Evolutionary conservation across 2,329 filamentous ascomycete species (phyloP), one percentile per base, ranked within the genome.

Genomic region (Aquanectria penicillioides): DNA sequence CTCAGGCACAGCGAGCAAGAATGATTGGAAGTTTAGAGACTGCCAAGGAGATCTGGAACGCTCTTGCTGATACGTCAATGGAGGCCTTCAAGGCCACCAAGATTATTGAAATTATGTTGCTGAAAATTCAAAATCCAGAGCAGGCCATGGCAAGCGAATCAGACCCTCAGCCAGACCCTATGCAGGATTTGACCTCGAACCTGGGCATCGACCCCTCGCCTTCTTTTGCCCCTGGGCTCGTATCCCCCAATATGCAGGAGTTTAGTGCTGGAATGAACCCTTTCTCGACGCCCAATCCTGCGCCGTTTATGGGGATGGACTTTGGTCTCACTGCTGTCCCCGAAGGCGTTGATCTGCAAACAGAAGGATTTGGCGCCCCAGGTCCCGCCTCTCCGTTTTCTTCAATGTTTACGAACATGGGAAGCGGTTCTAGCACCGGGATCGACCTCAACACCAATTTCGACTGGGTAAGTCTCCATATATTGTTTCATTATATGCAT

Each of bases 1-100:
- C 81, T 4, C 75, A 78, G 1, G 80, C 83, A 50, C 84, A 89
- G 72, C 85, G 90, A 9, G 81, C 86, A 25, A 90, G 91, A 65
- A 96, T 97, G 91, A 82, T 95, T 25, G 77, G 81, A 18, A 86
- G 88, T 1, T 83, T 98, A 3, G 89, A 94, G 70, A 84, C 83
- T 15, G 91, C 91, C 8, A 85, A 86, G 40, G 81, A 84, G 15
- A 95, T 98, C 54, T 98, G 94, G 93, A 88, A 90, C 44, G 87
- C 86, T 9, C 81, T 93, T 10, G 86, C 88, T 3, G 89, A 95
- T 52, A 83, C 88, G 20, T 95, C 91, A 1, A 90, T 97, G 78
- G 94, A 98, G 66, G 93, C 94, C 0, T 94, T 89, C 78, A 98
- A 98, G 77, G 94, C 93, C 2, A 87, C 87, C 34, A 87, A 87